Base-by-base conservation (phyloP, 1,139 yeast species). In the Petasospora fabianii region DNA sequence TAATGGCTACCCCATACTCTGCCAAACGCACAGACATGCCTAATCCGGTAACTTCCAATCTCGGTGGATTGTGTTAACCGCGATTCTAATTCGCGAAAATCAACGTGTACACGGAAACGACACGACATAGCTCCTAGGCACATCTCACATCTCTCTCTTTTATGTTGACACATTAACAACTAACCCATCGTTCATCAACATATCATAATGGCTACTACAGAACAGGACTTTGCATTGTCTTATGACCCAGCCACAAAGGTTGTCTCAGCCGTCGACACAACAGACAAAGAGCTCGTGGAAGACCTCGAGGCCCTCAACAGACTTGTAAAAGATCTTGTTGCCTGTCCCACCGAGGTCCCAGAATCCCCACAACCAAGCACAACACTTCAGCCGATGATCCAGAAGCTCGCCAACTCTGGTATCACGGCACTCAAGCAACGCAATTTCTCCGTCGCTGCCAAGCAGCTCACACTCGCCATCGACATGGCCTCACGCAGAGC, bases 401-500 rank as follows among this genome's bases (percentile, higher is more conserved):
- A 77, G 50, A 84, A 84, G 55, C 67, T 88, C 57, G 82, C 82
- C 47, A 88, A 81, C 42, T 68, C 83, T 14, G 97, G 94, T 1
- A 72, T 81, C 7, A 72, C 69, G 33, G 69, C 82, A 9, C 71
- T 85, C 58, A 77, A 80, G 55, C 69, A 71, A 36, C 75, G 74
- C 20, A 81, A 83, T 54, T 72, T 71, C 48, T 68, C 66, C 5
- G 97, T 87, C 14, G 88, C 96, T 2, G 75, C 77, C 36, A 81
- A 81, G 58, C 80, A 80, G 54, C 77, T 85, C 54, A 62, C 80
- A 9, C 68, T 87, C 44, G 97, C 96, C 1, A 69, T 92, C 32
- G 95, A 86, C 41, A 77, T 88, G 78, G 84, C 90, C 15, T 54
- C 58, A 24, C 66, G 75, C 46, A 76, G 97, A 60, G 80, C 88